Percentiles rank a stretch among this genome's conserved stretches.
Evolutionary conservation across 2,329 filamentous ascomycete species (phyloP).

Genomic region (Cercospora zeae-maydis): DNA sequence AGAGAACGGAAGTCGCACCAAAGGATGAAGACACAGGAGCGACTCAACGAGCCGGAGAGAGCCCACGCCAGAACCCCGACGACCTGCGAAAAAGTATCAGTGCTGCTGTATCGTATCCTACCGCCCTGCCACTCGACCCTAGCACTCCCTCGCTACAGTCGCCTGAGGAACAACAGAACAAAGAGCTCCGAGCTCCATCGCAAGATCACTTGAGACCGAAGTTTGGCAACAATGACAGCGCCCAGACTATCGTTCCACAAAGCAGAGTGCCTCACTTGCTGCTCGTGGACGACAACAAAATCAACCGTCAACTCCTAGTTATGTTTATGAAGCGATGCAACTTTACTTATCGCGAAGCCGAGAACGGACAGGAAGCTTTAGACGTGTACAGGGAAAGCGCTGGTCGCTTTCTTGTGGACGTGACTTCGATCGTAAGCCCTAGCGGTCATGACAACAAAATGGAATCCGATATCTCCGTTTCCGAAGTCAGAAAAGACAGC

Average conservation of each 20-base stretch:
- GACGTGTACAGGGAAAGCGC: slow-evolving; percentile 13
- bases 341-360: slow-evolving; percentile 42
- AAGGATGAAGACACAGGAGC: neutral
- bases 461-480: neutral
- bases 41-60: neutral
- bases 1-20: neutral
- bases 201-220: neutral
- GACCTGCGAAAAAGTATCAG: slow-evolving; percentile 13
- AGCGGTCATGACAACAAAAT: neutral
- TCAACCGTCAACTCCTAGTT: slow-evolving; percentile 33
- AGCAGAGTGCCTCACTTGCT: slow-evolving; percentile 23
- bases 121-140: slow-evolving; percentile 16
- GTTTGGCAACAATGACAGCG: neutral
- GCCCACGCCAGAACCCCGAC: neutral
- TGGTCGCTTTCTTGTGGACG: neutral
- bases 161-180: slow-evolving; percentile 3
- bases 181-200: neutral
- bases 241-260: slow-evolving; percentile 4
- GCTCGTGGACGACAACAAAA: slow-evolving; percentile 36
- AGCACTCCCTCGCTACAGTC: slow-evolving; percentile 18
- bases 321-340: slow-evolving; percentile 33
- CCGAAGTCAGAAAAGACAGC: slow-evolving; percentile 1
- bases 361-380: slow-evolving; percentile 49
- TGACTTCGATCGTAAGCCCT: neutral
- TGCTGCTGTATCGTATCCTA: slow-evolving; percentile 12